Evolutionary conservation across 2,329 filamentous ascomycete species (phyloP), one percentile per base, ranked within the genome.

Genomic region (Elsinoe perseae): DNA sequence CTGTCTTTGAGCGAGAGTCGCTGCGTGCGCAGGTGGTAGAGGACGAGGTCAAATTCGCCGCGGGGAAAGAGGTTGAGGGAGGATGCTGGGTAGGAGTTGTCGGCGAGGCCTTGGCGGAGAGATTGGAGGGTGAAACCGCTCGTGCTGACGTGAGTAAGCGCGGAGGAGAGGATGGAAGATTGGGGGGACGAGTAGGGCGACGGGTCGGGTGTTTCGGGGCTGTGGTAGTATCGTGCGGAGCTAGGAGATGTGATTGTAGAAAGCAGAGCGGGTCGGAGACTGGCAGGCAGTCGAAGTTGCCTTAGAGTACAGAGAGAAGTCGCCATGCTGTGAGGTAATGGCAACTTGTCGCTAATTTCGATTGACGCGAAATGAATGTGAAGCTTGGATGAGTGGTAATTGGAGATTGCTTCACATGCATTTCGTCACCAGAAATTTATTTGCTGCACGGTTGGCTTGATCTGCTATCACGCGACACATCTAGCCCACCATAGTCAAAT

Each of bases 61-160:
- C 85, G 79, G 1, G 89, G 84, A 56, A 98, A 83, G 18, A 96
- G 75, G 66, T 89, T 91, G 8, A 87, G 83, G 58, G 88, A 91
- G 58, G 92, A 89, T 67, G 93, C 88, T 54, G 89, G 83, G 69
- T 92, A 95, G 43, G 91, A 90, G 16, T 85, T 83, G 65, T 95
- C 89, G 65, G 83, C 83, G 59, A 89, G 89, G 59, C 92, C 93
- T 20, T 87, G 80, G 42, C 81, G 80, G 8, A 98, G 78, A 0
- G 91, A 77, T 18, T 81, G 77, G 50, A 78, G 74, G 0, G 89
- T 88, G 77, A 97, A 98, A 68, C 93, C 93, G 69, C 89, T 80
- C 52, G 79, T 70, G 16, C 90, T 89, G 8, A 97, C 83, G 69
- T 95, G 87, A 27, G 73, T 69, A 64, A 93, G 82, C 16, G 91